Conservation (phyloP, 805 yeast species). For the Metschnikowia kunwiensis region DNA sequence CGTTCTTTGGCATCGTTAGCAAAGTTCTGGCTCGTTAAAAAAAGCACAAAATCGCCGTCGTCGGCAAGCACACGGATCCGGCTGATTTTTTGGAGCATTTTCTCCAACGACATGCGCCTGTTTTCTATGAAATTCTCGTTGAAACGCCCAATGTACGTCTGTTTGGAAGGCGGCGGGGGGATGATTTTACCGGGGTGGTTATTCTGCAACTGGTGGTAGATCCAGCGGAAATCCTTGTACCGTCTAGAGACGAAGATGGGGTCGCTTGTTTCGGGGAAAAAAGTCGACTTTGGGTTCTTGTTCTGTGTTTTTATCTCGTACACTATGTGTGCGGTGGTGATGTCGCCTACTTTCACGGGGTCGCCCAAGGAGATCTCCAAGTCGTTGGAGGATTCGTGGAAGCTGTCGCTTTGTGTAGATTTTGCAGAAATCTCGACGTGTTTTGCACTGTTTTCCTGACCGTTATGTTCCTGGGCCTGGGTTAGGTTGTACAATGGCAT, state of each 20-base stretch:
- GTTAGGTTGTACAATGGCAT: constrained; percentile 49
- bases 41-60: constrained; percentile 76
- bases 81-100: constrained; percentile 76
- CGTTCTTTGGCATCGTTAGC: constrained; percentile 64
- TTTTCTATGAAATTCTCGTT: constrained; percentile 86
- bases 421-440: constrained; percentile 19
- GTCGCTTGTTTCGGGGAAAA: constrained; percentile 13
- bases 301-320: constrained; percentile 72
- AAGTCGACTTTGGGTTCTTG: constrained; percentile 35
- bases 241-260: constrained; percentile 62
- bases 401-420: neutral
- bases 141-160: constrained; percentile 89
- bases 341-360: constrained; percentile 88
- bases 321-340: constrained; percentile 84
- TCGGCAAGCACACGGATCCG: constrained; percentile 51
- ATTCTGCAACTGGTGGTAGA: constrained; percentile 80
- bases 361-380: constrained; percentile 79
- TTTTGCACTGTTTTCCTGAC: neutral
- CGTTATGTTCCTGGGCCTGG: neutral
- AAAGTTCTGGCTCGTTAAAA: constrained; percentile 73
- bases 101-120: constrained; percentile 78
- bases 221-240: constrained; percentile 91
- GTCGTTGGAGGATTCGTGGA: constrained; percentile 20
- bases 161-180: constrained; percentile 92
- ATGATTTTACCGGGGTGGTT: constrained; percentile 88